These are phyloP conservation scores for Tolypocladium guangdongense DNA, from an alignment of 2,329 filamentous ascomycete genomes.

Conservation along the genomic window DNA sequence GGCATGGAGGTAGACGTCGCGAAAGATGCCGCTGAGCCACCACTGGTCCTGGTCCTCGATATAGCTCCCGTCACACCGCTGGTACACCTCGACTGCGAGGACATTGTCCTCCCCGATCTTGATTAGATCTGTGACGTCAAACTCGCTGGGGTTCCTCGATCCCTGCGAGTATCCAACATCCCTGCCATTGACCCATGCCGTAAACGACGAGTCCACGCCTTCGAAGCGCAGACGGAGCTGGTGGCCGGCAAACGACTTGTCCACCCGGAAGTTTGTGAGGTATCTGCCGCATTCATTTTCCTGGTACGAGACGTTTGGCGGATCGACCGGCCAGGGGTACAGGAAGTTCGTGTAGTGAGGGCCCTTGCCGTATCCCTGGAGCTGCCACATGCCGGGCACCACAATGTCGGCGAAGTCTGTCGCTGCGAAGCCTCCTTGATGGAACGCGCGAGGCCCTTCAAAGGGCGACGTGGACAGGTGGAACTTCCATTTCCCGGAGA, in stretches of 20 bases:
- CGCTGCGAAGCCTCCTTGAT: slow-evolving; percentile 23
- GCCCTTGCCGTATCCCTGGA: slow-evolving; percentile 50
- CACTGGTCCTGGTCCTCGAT: slow-evolving; percentile 64
- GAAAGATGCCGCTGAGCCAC: slow-evolving; percentile 58
- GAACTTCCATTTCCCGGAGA: slow-evolving; percentile 47
- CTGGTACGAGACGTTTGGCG: slow-evolving; percentile 52
- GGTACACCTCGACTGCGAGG: slow-evolving; percentile 58
- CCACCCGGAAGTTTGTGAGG: slow-evolving; percentile 43
- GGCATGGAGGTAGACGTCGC: slow-evolving; percentile 54
- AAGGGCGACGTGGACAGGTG: slow-evolving; percentile 34
- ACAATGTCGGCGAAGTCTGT: slow-evolving; percentile 29
- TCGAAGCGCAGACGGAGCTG: slow-evolving; percentile 62
- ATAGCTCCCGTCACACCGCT: slow-evolving; percentile 61
- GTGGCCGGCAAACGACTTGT: slow-evolving; percentile 30
- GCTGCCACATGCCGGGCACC: slow-evolving; percentile 62
- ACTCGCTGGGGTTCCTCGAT: slow-evolving; percentile 61
- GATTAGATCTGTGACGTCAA: slow-evolving; percentile 51
- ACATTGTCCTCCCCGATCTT: slow-evolving; percentile 35
- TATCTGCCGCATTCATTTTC: slow-evolving; percentile 59
- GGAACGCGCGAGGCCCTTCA: slow-evolving; percentile 31
- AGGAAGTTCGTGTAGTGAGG: slow-evolving; percentile 62
- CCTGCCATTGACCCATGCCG: slow-evolving; percentile 58
- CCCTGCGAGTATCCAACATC: slow-evolving; percentile 64
- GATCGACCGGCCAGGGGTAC: slow-evolving; percentile 56
- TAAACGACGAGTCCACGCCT: slow-evolving; percentile 62